Conservation (phyloP, 2,329 filamentous ascomycete genomes). For the Hypoxylon rubiginosum region DNA sequence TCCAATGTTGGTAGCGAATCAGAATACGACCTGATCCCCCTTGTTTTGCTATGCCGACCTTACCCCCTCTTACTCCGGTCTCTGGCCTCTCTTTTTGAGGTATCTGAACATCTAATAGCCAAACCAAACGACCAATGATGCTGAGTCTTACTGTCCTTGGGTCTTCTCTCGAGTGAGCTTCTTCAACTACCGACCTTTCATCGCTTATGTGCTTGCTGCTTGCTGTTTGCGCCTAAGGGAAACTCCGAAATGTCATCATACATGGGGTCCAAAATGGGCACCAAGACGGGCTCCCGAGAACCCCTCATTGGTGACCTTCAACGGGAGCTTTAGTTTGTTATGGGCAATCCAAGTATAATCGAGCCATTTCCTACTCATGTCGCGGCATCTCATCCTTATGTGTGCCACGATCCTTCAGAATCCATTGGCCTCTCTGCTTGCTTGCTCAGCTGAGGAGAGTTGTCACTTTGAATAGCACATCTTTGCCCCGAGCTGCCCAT, state of each 20-base stretch:
- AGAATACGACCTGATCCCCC: conserved; percentile 6
- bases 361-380: conserved; percentile 15
- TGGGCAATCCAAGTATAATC: conserved; percentile 12
- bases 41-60: conserved; percentile 26
- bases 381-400: conserved; percentile 15
- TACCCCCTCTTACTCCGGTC: conserved; percentile 25
- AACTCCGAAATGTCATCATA: conserved; percentile 22
- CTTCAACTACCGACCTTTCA: conserved; percentile 31
- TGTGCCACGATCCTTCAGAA: conserved; percentile 20
- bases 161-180: conserved; percentile 13
- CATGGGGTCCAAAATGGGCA: conserved; percentile 14
- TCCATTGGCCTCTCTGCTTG: conserved; percentile 14
- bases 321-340: conserved; percentile 10
- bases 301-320: conserved; percentile 10
- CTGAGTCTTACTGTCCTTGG: conserved; percentile 16
- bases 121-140: background rate
- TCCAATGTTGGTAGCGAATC: conserved; percentile 26
- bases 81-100: conserved; percentile 9
- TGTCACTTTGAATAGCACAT: conserved; percentile 26
- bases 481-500: conserved; percentile 33
- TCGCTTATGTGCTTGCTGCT: conserved; percentile 23
- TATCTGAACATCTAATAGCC: conserved; percentile 19
- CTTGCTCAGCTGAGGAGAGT: conserved; percentile 31
- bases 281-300: background rate
- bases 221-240: conserved; percentile 11